Percentiles rank a stretch among this genome's conserved stretches.
phyloP scores from a whole-genome alignment of 1,284 basidiomycete species.

The Trichosporon sp. region DNA sequence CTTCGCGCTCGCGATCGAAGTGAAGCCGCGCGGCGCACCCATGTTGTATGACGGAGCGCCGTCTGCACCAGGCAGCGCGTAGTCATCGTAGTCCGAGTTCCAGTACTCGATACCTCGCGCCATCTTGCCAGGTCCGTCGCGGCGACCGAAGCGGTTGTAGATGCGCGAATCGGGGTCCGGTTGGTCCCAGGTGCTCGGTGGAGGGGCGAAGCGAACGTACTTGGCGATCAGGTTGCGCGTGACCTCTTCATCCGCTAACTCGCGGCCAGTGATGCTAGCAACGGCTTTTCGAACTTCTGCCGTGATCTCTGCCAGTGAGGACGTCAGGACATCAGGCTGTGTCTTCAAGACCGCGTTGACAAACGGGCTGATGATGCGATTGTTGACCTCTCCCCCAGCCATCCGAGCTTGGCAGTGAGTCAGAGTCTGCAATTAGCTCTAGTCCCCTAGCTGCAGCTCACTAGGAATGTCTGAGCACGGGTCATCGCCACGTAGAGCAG shows the following conservation, averaged over 20 bases:
- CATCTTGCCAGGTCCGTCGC: conserved; percentile 37
- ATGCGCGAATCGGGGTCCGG: conserved; percentile 27
- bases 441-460: conserved; percentile 18
- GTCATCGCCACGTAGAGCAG: conserved; percentile 88
- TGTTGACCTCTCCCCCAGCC: conserved; percentile 42
- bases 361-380: conserved; percentile 44
- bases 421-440: conserved; percentile 31
- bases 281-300: conserved; percentile 29
- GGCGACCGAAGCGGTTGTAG: conserved; percentile 38
- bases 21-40: conserved; percentile 15
- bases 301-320: conserved; percentile 33
- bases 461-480: conserved; percentile 69
- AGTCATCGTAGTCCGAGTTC: conserved; percentile 44
- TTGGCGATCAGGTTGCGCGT: conserved; percentile 41
- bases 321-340: conserved; percentile 30
- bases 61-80: conserved; percentile 33
- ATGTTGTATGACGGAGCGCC: conserved; percentile 7
- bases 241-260: conserved; percentile 28
- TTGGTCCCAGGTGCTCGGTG: conserved; percentile 42
- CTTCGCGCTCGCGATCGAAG: conserved; percentile 15
- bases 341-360: conserved; percentile 25
- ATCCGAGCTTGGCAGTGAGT: conserved; percentile 42
- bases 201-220: conserved; percentile 41
- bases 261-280: conserved; percentile 32
- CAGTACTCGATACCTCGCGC: conserved; percentile 46